Conservation (phyloP, 2,329 filamentous ascomycete genomes). For the Aspergillus tanneri region DNA sequence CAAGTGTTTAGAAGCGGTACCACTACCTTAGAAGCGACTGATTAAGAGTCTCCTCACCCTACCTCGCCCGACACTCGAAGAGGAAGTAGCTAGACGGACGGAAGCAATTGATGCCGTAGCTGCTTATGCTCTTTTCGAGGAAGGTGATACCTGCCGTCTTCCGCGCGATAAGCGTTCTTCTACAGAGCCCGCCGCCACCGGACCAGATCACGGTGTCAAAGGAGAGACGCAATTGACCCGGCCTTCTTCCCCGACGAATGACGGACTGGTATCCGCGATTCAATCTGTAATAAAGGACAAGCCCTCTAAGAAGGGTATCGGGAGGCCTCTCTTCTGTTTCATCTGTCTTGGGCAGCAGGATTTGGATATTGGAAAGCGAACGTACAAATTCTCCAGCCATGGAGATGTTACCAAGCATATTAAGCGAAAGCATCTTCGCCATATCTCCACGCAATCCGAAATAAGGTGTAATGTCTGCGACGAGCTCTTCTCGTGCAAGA, state of each 20-base stretch:
- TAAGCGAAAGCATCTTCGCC: constrained; percentile 5
- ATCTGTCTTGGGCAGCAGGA: constrained; percentile 5
- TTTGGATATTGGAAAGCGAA: constrained; percentile 4
- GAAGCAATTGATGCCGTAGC: constrained; percentile 2
- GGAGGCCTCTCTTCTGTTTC: constrained; percentile 7
- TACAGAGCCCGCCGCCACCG: background rate
- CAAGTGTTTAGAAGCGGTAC: constrained; percentile 5
- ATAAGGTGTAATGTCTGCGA: constrained; percentile 13
- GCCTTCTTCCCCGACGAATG: constrained; percentile 5
- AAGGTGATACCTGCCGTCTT: constrained; percentile 4
- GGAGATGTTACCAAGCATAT: constrained; percentile 4
- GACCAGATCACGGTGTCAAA: background rate
- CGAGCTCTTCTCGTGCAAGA: constrained; percentile 8
- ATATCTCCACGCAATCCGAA: constrained; percentile 6
- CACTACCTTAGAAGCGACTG: background rate
- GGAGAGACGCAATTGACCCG: constrained; percentile 2
- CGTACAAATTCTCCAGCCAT: constrained; percentile 5
- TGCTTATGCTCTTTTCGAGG: constrained; percentile 5
- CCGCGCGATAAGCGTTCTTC: constrained; percentile 5
- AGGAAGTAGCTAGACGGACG: constrained; percentile 5
- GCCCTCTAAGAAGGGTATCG: constrained; percentile 2
- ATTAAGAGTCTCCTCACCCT: constrained; percentile 4
- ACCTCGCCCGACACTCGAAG: constrained; percentile 6
- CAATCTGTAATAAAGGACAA: constrained; percentile 4
- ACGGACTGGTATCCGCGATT: constrained; percentile 5